Percentiles rank a stretch among this genome's conserved stretches.
Evolutionary conservation across 345 rosid genomes (phyloP).

Genomic region (Syzygium grande): DNA sequence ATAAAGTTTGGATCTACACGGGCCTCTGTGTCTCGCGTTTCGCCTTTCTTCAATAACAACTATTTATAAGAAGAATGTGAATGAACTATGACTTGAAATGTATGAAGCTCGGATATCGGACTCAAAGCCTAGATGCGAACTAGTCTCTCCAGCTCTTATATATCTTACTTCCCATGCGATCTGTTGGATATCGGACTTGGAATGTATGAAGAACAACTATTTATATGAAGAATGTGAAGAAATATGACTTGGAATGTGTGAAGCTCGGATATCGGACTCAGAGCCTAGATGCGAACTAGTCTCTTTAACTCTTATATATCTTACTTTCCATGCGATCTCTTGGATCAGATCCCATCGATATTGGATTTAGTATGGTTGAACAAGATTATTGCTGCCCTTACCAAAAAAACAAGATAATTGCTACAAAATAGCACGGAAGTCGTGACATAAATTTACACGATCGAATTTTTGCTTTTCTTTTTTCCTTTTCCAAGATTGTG

Average conservation of each 20-base stretch:
- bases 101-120: background rate
- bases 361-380: background rate
- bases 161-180: background rate
- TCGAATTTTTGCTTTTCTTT: background rate
- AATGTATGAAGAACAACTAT: too few relatives aligned
- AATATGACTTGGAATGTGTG: background rate
- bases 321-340: background rate
- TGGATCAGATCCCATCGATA: background rate
- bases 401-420: background rate
- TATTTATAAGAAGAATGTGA: background rate
- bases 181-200: too few relatives aligned
- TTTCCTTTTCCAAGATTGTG: background rate
- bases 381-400: background rate
- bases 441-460: rapidly evolving
- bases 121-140: background rate
- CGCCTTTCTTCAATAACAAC: background rate
- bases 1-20: background rate
- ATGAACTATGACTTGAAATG: background rate
- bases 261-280: background rate
- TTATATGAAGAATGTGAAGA: too few relatives aligned
- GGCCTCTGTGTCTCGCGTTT: too few relatives aligned
- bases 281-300: background rate
- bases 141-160: background rate
- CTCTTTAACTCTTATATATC: background rate
- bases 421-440: background rate